Evolutionary conservation across 495 filamentous ascomycete species (phyloP).

Genomic region (Tetracladium setigerum): DNA sequence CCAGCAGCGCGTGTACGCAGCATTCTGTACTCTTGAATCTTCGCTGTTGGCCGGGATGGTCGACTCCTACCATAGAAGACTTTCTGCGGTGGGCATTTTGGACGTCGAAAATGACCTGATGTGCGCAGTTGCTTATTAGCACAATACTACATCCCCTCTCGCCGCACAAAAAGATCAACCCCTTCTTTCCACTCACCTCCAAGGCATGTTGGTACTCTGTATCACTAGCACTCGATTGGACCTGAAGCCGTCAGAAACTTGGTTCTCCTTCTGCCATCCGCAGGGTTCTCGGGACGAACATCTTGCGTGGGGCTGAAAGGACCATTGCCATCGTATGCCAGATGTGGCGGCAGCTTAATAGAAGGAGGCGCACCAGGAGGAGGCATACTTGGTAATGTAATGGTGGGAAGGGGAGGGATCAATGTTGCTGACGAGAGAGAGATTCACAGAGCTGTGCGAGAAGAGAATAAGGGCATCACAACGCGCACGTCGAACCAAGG

Average conservation of each 20-base stretch:
- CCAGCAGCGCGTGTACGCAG: slow-evolving; percentile 77
- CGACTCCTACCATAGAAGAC: slow-evolving; percentile 68
- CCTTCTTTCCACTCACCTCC: slow-evolving; percentile 15
- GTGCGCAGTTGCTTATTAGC: slow-evolving; percentile 3
- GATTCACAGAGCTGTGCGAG: too few species aligned
- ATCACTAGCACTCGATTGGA: slow-evolving; percentile 18
- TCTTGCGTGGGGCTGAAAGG: slow-evolving; percentile 15
- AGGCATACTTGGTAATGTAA: slow-evolving; percentile 7
- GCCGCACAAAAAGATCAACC: too few species aligned
- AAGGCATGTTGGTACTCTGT: slow-evolving; percentile 23
- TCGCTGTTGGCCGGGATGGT: slow-evolving; percentile 33
- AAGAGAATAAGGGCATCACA: too few species aligned
- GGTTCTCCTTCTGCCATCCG: background rate
- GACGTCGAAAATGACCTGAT: slow-evolving; percentile 66
- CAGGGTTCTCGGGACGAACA: background rate
- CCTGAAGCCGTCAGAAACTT: slow-evolving; percentile 7
- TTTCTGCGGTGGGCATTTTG: slow-evolving; percentile 72
- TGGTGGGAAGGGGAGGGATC: too few species aligned
- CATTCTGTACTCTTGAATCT: slow-evolving; percentile 57
- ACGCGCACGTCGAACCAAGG: too few species aligned
- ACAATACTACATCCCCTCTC: background rate
- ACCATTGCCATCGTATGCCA: slow-evolving; percentile 5
- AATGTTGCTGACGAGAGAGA: too few species aligned
- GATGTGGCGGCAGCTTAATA: slow-evolving; percentile 8
- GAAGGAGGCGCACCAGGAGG: slow-evolving; percentile 3